Evolutionary conservation across 768 basidiomycete species (phyloP), one percentile per base, ranked within the genome.

Genomic region (Trametes coccinea): DNA sequence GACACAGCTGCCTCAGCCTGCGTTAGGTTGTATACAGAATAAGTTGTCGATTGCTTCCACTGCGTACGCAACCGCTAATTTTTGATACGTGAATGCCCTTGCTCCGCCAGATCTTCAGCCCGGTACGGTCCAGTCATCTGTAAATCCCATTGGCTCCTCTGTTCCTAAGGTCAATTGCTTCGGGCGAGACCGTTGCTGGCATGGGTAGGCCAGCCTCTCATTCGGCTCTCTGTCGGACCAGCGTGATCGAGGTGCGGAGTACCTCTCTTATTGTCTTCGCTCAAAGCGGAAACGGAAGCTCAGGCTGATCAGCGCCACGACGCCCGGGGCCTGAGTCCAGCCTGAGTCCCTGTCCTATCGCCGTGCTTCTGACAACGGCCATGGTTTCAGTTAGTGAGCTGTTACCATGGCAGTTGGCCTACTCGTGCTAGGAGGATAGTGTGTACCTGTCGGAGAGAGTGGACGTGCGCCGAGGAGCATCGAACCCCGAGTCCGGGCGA

Each of bases 191-290:
- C 49, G 41, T 14, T 29, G n/a, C 40, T 40, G 41, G 57, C 13
- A 44, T 30, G 41, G 22, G 41, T 11, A 27, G 49, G 14, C 14
- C 14, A 43, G 9, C 49, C 40, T 30, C 49, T 14, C 49, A 31
- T 29, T 34, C 31, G 31, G 30, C 37, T 30, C 41, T 13, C 27
- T 39, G 13, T 22, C 22, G 46, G 46, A 27, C 45, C 2, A 14
- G 11, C 22, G 57, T 5, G 49, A 45, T 51, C 49, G 40, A 34
- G 41, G 48, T 43, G 57, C 40, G 49, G 51, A 46, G 57, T 45
- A 37, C 49, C 30, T 59, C 48, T 45, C 57, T 59, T 59, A 59
- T 59, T 59, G 57, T 59, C 57, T 59, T 59, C 57, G 57, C 57
- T 37, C 57, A 37, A 59, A 44, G 37, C 34, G 57, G 57, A 31